Evolutionary conservation across 2,329 filamentous ascomycete genomes (phyloP).

Genomic region (Claviceps africana): DNA sequence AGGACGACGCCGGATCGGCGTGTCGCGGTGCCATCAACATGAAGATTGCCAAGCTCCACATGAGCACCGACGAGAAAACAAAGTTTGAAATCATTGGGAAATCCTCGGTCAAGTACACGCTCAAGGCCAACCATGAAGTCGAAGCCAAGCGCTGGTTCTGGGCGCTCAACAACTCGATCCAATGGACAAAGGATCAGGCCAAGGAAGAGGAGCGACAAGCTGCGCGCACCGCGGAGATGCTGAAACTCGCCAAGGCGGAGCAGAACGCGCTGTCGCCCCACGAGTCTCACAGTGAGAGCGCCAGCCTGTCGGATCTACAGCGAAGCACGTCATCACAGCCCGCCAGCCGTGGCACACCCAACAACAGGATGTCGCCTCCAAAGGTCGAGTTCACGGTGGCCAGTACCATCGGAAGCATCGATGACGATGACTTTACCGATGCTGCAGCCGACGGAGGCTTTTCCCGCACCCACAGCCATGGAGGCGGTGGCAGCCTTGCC

Average conservation of each 20-base stretch:
- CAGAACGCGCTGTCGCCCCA: slow-evolving; percentile 38
- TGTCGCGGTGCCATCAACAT: slow-evolving; percentile 98
- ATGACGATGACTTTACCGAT: slow-evolving; percentile 40
- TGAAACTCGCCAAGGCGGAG: slow-evolving; percentile 69
- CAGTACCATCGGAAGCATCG: slow-evolving; percentile 34
- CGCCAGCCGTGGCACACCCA: slow-evolving; percentile 14
- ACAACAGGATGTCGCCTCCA: slow-evolving; percentile 14
- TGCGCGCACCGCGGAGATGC: slow-evolving; percentile 57
- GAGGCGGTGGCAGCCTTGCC: slow-evolving; percentile 15
- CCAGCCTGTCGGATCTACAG: slow-evolving; percentile 33
- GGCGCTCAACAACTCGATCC: slow-evolving; percentile 96
- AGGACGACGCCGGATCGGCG: slow-evolving; percentile 90
- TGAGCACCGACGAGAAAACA: slow-evolving; percentile 95
- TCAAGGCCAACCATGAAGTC: slow-evolving; percentile 95
- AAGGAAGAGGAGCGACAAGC: slow-evolving; percentile 74
- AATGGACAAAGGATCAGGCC: slow-evolving; percentile 95
- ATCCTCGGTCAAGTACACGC: slow-evolving; percentile 93
- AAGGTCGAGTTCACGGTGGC: slow-evolving; percentile 23
- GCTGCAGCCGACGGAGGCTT: slow-evolving; percentile 29
- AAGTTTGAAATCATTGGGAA: slow-evolving; percentile 97
- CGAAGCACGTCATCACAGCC: slow-evolving; percentile 33
- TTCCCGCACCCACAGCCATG: slow-evolving; percentile 23
- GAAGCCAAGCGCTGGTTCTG: slow-evolving; percentile 99
- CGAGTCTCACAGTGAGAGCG: slow-evolving; percentile 36
- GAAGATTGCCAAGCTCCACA: slow-evolving; percentile 85